Evolutionary conservation across 208 protist species (phyloP).

Genomic region (Leishmania major): DNA sequence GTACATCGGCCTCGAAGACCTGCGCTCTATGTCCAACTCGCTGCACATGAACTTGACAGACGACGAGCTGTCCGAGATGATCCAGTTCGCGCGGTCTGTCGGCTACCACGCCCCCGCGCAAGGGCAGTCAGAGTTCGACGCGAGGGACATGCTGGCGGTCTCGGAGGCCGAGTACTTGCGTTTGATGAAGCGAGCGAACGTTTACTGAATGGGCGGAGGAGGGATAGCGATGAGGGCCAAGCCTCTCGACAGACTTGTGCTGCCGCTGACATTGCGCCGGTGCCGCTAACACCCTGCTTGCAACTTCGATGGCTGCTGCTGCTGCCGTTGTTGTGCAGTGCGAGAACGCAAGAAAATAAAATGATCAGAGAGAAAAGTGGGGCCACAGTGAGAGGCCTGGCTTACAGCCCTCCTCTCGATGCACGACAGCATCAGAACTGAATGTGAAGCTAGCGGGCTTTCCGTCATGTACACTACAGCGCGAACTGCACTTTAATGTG

Average conservation of each 20-base stretch:
- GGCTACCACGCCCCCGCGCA: slow-evolving; percentile 24
- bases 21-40: slow-evolving; percentile 92
- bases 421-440: not conserved
- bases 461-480: slow-evolving; percentile 13
- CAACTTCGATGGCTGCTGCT: slow-evolving; percentile 2
- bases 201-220: slow-evolving; percentile 52
- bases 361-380: not conserved
- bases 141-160: slow-evolving; percentile 73
- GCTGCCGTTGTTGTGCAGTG: not conserved
- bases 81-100: slow-evolving; percentile 92
- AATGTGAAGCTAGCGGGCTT: not conserved
- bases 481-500: not conserved
- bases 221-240: too few relatives aligned
- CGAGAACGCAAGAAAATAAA: not conserved
- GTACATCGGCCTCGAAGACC: slow-evolving; percentile 95
- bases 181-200: slow-evolving; percentile 96
- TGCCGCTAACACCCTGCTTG: not conserved
- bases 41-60: slow-evolving; percentile 95
- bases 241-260: not conserved
- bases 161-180: slow-evolving; percentile 94
- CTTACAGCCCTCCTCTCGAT: not conserved
- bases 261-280: not conserved
- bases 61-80: slow-evolving; percentile 97
- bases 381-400: not conserved
- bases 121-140: slow-evolving; percentile 57